Percentiles rank a stretch among this genome's conserved stretches.
phyloP scores from a whole-genome alignment of 805 yeast species.

The Jamesozyma rosinii region DNA sequence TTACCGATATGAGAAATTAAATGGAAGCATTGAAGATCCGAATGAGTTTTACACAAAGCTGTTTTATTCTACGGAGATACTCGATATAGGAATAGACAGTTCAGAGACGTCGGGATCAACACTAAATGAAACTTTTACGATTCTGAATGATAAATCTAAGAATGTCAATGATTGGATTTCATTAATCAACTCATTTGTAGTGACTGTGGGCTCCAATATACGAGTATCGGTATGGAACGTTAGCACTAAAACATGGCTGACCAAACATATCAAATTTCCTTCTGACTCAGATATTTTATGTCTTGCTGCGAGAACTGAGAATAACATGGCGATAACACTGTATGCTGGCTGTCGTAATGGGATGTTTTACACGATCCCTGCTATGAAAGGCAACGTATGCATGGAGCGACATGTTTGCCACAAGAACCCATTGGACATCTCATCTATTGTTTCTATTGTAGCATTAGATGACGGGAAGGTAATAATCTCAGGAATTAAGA shows the following conservation, averaged over 20 bases:
- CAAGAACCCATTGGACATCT: neutral
- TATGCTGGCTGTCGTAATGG: constrained; percentile 7
- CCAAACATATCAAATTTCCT: neutral
- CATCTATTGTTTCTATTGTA: constrained; percentile 6
- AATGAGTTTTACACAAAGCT: neutral
- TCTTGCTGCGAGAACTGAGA: constrained; percentile 1
- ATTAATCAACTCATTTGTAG: neutral
- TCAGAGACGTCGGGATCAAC: neutral
- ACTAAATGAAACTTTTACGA: neutral
- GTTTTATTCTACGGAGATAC: neutral
- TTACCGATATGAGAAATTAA: neutral
- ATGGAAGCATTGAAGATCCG: neutral
- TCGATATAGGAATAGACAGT: neutral
- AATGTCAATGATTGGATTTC: neutral
- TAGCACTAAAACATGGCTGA: neutral
- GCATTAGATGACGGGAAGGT: constrained; percentile 4
- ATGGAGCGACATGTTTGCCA: neutral
- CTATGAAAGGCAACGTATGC: neutral
- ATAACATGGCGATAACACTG: neutral
- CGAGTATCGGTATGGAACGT: neutral
- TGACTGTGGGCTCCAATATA: neutral
- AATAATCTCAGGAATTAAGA: constrained; percentile 1
- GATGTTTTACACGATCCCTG: neutral
- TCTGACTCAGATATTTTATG: constrained; percentile 9
- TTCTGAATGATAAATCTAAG: neutral